Conservation (phyloP, 805 yeast species). For the Teunomyces lycoperdinae region DNA sequence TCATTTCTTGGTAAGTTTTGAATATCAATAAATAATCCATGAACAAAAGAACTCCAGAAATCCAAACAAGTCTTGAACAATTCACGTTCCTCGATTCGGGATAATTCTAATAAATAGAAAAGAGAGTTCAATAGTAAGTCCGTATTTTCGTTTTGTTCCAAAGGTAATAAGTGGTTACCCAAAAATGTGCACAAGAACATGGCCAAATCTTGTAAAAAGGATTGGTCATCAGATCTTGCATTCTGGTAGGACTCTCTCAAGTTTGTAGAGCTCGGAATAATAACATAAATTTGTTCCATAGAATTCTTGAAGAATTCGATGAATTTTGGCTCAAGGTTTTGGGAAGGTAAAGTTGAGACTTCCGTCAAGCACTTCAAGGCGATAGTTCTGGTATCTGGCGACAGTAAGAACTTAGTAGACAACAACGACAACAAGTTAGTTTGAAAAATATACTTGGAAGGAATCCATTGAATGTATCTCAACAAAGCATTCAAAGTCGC, state of each 20-base stretch:
- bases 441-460: conserved; percentile 83
- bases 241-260: conserved; percentile 66
- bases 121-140: conserved; percentile 70
- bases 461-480: conserved; percentile 93
- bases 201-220: conserved; percentile 91
- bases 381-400: conserved; percentile 76
- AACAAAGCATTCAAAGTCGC: conserved; percentile 82
- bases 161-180: conserved; percentile 62
- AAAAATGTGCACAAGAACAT: conserved; percentile 87
- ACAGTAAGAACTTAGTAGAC: conserved; percentile 71
- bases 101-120: conserved; percentile 75
- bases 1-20: conserved; percentile 74
- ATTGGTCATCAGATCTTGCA: conserved; percentile 84
- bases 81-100: conserved; percentile 93
- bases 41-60: conserved; percentile 89
- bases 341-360: conserved; percentile 65
- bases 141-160: conserved; percentile 57
- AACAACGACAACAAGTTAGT: conserved; percentile 74
- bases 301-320: conserved; percentile 68
- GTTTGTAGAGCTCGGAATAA: conserved; percentile 73
- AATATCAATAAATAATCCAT: conserved; percentile 78
- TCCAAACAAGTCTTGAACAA: conserved; percentile 93
- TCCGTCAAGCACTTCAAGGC: conserved; percentile 93
- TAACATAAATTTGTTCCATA: conserved; percentile 63
- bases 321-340: conserved; percentile 54